Evolutionary conservation across 2,329 filamentous ascomycete species (phyloP).

Genomic region (Neodidymelliopsis sp.): DNA sequence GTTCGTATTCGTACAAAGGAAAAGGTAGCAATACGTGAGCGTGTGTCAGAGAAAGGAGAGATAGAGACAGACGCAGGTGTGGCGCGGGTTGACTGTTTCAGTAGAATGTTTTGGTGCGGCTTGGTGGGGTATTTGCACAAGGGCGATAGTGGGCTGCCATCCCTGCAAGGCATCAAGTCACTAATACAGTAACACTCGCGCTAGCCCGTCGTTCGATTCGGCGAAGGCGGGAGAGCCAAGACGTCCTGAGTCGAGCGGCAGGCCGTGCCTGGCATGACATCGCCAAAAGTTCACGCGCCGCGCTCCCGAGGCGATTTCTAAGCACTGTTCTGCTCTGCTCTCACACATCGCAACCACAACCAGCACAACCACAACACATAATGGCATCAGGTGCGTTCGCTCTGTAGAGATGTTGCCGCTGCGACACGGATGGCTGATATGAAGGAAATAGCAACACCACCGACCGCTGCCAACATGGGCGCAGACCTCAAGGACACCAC

Average conservation of each 20-base stretch:
- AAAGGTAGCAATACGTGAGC: too few relatives aligned
- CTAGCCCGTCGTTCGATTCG: slow-evolving; percentile 10
- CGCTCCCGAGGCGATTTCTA: slow-evolving; percentile 18
- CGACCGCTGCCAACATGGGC: slow-evolving; percentile 54
- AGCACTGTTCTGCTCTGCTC: slow-evolving; percentile 11
- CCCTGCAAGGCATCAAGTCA: slow-evolving; percentile 8
- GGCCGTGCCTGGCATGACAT: slow-evolving; percentile 19
- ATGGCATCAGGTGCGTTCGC: slow-evolving; percentile 14
- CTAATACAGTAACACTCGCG: too few relatives aligned
- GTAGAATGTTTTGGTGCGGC: slow-evolving; percentile 36
- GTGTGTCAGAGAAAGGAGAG: too few relatives aligned
- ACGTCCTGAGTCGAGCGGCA: background rate
- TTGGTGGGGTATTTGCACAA: slow-evolving; percentile 39
- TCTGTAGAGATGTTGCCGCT: background rate
- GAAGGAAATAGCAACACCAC: slow-evolving; percentile 37
- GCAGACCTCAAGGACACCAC: slow-evolving; percentile 53
- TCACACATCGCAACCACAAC: too few relatives aligned
- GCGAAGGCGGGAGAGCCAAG: slow-evolving; percentile 17
- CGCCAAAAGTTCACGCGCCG: slow-evolving; percentile 16
- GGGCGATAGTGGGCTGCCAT: slow-evolving; percentile 17
- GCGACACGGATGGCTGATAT: slow-evolving; percentile 1
- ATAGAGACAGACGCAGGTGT: background rate
- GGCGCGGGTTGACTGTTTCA: slow-evolving; percentile 15
- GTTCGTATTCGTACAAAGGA: slow-evolving; percentile 1
- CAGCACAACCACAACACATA: slow-evolving; percentile 10